These are phyloP conservation scores for Nakataea oryzae DNA, from an alignment of 2,329 filamentous ascomycete species.

Conservation along the genomic window DNA sequence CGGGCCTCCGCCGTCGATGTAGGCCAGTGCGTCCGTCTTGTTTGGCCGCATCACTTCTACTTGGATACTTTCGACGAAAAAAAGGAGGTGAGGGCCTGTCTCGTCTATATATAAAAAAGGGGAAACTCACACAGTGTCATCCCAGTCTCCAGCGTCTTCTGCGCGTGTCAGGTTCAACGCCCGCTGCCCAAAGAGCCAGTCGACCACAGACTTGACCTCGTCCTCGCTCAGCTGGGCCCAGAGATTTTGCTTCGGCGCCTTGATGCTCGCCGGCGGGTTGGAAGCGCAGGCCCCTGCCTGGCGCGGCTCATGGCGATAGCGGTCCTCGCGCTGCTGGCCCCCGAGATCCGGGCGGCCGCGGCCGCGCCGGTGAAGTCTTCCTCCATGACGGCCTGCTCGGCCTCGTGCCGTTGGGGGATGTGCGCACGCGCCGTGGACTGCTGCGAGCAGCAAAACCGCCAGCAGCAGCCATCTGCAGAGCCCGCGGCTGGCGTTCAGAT, in stretches of 20 bases:
- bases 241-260: slow-evolving; percentile 28
- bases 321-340: background rate
- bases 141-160: slow-evolving; percentile 23
- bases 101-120: too few relatives aligned
- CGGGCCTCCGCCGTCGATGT: slow-evolving; percentile 26
- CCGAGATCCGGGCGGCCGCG: background rate
- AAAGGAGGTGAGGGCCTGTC: too few relatives aligned
- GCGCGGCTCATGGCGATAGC: background rate
- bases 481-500: background rate
- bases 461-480: background rate
- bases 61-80: slow-evolving; percentile 8
- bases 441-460: background rate
- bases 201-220: slow-evolving; percentile 25
- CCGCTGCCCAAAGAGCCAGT: slow-evolving; percentile 26
- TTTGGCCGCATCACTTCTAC: slow-evolving; percentile 32
- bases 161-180: slow-evolving; percentile 26
- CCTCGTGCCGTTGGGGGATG: too few relatives aligned
- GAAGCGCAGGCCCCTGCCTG: background rate
- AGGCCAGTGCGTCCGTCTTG: slow-evolving; percentile 35
- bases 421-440: background rate
- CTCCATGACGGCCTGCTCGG: background rate
- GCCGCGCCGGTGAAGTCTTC: background rate
- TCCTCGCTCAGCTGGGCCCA: slow-evolving; percentile 25
- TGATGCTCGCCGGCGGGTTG: slow-evolving; percentile 10
- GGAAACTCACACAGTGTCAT: slow-evolving; percentile 21